Conservation (phyloP, 768 basidiomycete species). For the Collybia nuda region DNA sequence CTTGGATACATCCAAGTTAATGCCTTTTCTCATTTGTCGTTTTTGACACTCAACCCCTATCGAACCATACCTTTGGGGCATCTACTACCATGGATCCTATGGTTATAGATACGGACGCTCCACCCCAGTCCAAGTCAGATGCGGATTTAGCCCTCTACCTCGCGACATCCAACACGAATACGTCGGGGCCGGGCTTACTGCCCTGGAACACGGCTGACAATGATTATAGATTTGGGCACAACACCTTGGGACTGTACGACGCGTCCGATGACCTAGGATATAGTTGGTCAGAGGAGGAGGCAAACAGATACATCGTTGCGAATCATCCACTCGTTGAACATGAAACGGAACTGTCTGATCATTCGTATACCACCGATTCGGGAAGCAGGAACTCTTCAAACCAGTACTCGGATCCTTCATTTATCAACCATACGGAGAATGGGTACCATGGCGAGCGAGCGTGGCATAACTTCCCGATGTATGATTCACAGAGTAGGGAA, state of each 20-base stretch:
- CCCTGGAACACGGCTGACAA: slow-evolving; percentile 2
- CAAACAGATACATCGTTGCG: background rate
- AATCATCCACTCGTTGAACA: background rate
- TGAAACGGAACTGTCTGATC: background rate
- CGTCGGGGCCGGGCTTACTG: background rate
- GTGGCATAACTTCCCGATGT: background rate
- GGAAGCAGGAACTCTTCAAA: background rate
- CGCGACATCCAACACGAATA: background rate
- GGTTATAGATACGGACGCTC: background rate
- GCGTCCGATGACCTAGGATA: background rate
- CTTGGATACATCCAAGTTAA: too few relatives aligned
- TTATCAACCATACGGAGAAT: too few relatives aligned
- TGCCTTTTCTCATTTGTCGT: too few relatives aligned
- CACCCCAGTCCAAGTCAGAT: background rate
- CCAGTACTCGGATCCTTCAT: background rate
- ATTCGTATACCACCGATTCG: slow-evolving; percentile 1
- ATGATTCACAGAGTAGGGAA: slow-evolving; percentile 6
- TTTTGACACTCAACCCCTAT: too few relatives aligned
- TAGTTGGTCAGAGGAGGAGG: background rate
- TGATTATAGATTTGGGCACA: background rate
- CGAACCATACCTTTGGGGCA: too few relatives aligned
- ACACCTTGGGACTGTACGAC: background rate
- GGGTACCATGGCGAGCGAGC: background rate
- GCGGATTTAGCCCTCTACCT: background rate
- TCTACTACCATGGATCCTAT: background rate